Evolutionary conservation across 495 filamentous ascomycete genomes (phyloP).

Genomic region (Endocarpon pusillum): DNA sequence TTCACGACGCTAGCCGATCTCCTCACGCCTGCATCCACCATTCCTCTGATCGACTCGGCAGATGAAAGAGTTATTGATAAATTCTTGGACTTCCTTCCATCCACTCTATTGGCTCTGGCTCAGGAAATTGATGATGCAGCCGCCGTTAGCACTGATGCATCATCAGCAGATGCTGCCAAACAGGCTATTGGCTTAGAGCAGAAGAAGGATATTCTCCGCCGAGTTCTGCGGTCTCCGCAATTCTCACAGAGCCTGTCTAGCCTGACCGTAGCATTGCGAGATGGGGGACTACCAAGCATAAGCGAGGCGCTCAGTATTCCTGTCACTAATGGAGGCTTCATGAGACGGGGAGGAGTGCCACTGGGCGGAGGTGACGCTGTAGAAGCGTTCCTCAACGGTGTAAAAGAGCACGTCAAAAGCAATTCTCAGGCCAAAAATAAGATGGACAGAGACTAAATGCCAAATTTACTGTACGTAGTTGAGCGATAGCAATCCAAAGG

Average conservation of each 20-base stretch:
- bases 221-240: conserved; percentile 79
- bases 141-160: conserved; percentile 46
- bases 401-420: conserved; percentile 56
- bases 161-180: conserved; percentile 49
- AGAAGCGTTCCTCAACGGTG: conserved; percentile 74
- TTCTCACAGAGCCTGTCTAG: conserved; percentile 73
- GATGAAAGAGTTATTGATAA: conserved; percentile 47
- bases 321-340: conserved; percentile 66
- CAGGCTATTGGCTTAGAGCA: conserved; percentile 56
- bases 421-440: no score
- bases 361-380: conserved; percentile 81
- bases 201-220: conserved; percentile 66
- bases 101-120: conserved; percentile 49
- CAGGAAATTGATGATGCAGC: conserved; percentile 42
- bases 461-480: conserved; percentile 2
- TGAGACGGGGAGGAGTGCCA: conserved; percentile 53
- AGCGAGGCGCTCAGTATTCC: conserved; percentile 67
- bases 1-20: conserved; percentile 83
- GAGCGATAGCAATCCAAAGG: neutral
- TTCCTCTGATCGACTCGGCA: conserved; percentile 56
- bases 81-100: conserved; percentile 61
- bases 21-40: conserved; percentile 54
- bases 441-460: neutral
- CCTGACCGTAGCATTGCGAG: conserved; percentile 70
- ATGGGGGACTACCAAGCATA: conserved; percentile 83